Evolutionary conservation across 305 asterid species (phyloP).

Genomic region (Fraxinus dipetala): DNA sequence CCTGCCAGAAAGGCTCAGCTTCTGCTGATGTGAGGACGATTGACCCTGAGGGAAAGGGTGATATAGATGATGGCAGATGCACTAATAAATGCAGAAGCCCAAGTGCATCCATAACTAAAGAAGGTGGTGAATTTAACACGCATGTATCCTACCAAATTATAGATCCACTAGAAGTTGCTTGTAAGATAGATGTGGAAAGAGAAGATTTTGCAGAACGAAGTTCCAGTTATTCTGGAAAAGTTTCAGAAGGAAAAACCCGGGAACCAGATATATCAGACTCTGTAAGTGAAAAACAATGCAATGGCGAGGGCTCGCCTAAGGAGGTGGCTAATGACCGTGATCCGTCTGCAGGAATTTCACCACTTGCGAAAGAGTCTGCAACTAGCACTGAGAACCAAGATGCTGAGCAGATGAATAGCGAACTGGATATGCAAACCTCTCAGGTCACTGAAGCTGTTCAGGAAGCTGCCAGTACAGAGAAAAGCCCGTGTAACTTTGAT

Average conservation of each 20-base stretch:
- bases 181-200: slow-evolving; percentile 78
- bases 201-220: slow-evolving; percentile 66
- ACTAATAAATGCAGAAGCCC: slow-evolving; percentile 37
- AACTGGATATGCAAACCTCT: slow-evolving; percentile 48
- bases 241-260: slow-evolving; percentile 33
- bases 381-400: slow-evolving; percentile 36
- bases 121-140: slow-evolving; percentile 26
- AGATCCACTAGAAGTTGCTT: slow-evolving; percentile 83
- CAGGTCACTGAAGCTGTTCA: slow-evolving; percentile 56
- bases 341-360: slow-evolving; percentile 44
- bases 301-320: slow-evolving; percentile 39
- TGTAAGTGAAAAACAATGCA: slow-evolving; percentile 32
- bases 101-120: slow-evolving; percentile 25
- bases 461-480: slow-evolving; percentile 41
- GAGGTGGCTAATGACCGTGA: slow-evolving; percentile 35
- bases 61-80: slow-evolving; percentile 29
- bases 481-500: slow-evolving; percentile 54
- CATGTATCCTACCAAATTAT: slow-evolving; percentile 32
- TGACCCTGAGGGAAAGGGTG: slow-evolving; percentile 36
- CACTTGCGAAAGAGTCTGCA: slow-evolving; percentile 38
- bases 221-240: slow-evolving; percentile 58
- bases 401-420: slow-evolving; percentile 40
- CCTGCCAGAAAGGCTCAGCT: slow-evolving; percentile 22
- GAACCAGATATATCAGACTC: slow-evolving; percentile 49
- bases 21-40: slow-evolving; percentile 26